These are phyloP conservation scores for Boletus vinaceobasis DNA, from an alignment of 768 basidiomycete species.

Conservation along the genomic window DNA sequence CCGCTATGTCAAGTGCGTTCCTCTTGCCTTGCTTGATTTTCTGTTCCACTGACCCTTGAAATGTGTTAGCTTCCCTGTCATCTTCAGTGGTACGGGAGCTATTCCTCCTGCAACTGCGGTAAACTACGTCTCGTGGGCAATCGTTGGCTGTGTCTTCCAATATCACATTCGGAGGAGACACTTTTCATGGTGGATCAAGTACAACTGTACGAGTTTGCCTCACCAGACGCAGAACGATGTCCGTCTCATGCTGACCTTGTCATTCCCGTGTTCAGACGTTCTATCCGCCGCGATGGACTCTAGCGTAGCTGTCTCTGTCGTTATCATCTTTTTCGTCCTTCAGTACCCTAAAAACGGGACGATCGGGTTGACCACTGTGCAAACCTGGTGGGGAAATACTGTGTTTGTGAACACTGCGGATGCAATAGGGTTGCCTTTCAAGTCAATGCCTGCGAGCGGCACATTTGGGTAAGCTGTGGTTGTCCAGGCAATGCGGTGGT, in stretches of 20 bases:
- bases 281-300: constrained; percentile 72
- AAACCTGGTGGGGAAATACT: constrained; percentile 72
- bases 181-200: constrained; percentile 69
- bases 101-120: constrained; percentile 67
- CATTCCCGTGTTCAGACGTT: constrained; percentile 39
- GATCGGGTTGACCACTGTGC: constrained; percentile 53
- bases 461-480: constrained; percentile 28
- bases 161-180: constrained; percentile 55
- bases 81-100: constrained; percentile 54
- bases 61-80: constrained; percentile 37
- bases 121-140: constrained; percentile 66
- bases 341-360: constrained; percentile 61
- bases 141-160: constrained; percentile 66
- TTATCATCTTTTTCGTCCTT: constrained; percentile 59
- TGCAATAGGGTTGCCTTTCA: constrained; percentile 8
- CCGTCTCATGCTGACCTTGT: constrained; percentile 14
- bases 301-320: constrained; percentile 55
- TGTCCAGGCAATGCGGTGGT: not conserved
- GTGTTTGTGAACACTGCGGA: constrained; percentile 27
- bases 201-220: constrained; percentile 30
- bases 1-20: constrained; percentile 60
- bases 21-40: not conserved
- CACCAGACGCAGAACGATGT: not conserved
- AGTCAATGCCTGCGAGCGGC: constrained; percentile 8
- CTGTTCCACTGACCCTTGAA: not conserved